Evolutionary conservation across 1,284 basidiomycete species (phyloP), one percentile per base, ranked within the genome.

Genomic region (Leccinum fallax): DNA sequence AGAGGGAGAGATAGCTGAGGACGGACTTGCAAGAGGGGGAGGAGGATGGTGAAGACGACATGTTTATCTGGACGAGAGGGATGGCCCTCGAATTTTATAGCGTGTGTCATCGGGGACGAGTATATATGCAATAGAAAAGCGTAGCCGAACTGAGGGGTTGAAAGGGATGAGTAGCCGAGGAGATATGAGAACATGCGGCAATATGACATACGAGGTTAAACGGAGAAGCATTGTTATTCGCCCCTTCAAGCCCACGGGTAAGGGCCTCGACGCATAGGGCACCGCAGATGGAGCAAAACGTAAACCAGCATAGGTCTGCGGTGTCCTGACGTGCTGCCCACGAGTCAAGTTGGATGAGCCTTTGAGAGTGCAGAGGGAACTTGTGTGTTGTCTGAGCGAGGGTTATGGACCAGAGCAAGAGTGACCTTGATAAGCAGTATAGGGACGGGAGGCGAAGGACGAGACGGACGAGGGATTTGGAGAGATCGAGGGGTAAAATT

Each of bases 121-220:
- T 90, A 91, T 8, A 90, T 81, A 65, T 91, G 87, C 16, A 92
- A 74, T 48, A 89, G 78, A 73, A 91, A 90, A 0, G 88, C 84
- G 67, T 91, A 92, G 38, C 88, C 87, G 65, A 90, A 84, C 89
- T 91, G 36, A 16, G 21, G 56, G 53, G 34, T 10, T 21, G 53
- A 32, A 48, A 2, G 19, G 11, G 34, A 58, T 21, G 53, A 57
- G 61, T 40, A 48, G n/a, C 16, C 34, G 53, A 58, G 21, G 26
- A n/a, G 26, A 56, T 21, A 28, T 15, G 30, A 55, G 24, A 28
- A 28, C 55, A 63, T 36, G 69, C 34, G 57, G 60, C 46, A 28
- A 15, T 4, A 58, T 62, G 61, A 76, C 83, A 56, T 66, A 90
- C 88, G 67, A 90, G 69, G 66, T 88, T 88, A 73, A 89, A 88